Evolutionary conservation across 768 basidiomycete species (phyloP), one percentile per base, ranked within the genome.

Genomic region (Boletus rubescentipes): DNA sequence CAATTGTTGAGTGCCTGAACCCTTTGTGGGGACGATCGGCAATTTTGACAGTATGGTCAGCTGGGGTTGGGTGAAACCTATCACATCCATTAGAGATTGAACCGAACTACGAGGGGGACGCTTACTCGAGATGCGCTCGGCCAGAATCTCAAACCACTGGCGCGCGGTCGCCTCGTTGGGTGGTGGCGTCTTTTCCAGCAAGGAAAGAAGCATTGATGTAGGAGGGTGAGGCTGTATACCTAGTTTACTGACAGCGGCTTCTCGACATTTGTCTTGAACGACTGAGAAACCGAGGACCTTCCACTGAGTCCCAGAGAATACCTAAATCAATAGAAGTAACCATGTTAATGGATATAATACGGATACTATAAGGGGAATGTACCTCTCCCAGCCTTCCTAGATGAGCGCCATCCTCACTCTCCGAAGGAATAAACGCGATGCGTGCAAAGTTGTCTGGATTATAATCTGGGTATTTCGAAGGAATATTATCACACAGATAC

Each of bases 401-500:
- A 53, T 79, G 77, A 30, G 70, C 60, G n/a, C 78, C 79, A 15
- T 77, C 74, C 6, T 78, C 74, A 16, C 79, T 74, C 3, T 82
- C 61, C 3, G 93, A 85, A 1, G 96, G 96, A 41, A 99, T 82
- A 72, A 91, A 99, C 0, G 87, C 74, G 9, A 89, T 64, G 23
- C 84, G 72, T 5, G 75, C 70, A 58, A 83, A 89, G 12, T 77
- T 63, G 14, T 73, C 65, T n/a, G 82, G 77, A 40, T 81, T 74
- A 58, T 89, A 89, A 37, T 81, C 73, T 2, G 70, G 64, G 63
- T 90, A 95, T 51, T 80, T 79, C 1, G 73, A 76, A 9, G 74
- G 66, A 29, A 86, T 76, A 61, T 95, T 88, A 46, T 91, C 86
- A 41, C 95, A 71, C 31, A 98, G 77, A 72, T 96, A 98, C 51